Evolutionary conservation across 192 early-diverging fungal species (phyloP).

Genomic region (Coemansia sp.): DNA sequence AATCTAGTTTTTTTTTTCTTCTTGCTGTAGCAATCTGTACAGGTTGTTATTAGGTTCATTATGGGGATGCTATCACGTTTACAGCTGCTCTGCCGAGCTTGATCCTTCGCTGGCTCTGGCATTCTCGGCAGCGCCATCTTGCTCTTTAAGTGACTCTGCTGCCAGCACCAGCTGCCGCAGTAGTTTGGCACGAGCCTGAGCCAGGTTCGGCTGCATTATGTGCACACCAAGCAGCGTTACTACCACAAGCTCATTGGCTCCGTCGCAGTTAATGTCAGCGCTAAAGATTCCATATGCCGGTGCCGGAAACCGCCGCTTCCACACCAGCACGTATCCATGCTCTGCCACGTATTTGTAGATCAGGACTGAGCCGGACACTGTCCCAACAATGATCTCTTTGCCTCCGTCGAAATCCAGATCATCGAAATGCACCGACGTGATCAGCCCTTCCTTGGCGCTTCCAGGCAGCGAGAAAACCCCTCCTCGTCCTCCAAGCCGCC

Average conservation of each 20-base stretch:
- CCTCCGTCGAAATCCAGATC: constrained; percentile 39
- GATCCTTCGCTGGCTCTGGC: background rate
- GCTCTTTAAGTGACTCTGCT: background rate
- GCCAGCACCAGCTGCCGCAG: constrained; percentile 27
- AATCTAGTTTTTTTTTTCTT: too few relatives aligned
- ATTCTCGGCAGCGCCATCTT: background rate
- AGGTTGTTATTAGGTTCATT: too few relatives aligned
- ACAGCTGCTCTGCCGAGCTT: too few relatives aligned
- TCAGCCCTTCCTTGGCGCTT: constrained; percentile 39
- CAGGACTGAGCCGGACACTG: constrained; percentile 43
- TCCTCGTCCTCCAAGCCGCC: constrained; percentile 38
- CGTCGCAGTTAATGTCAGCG: constrained; percentile 51
- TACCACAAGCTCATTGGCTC: constrained; percentile 50
- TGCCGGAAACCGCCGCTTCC: constrained; percentile 47
- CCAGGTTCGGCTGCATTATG: constrained; percentile 50
- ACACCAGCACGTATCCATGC: constrained; percentile 43
- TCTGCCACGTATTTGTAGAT: constrained; percentile 42
- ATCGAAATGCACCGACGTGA: constrained; percentile 49
- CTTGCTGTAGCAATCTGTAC: too few relatives aligned
- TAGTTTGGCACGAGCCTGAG: constrained; percentile 31
- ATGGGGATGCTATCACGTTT: too few relatives aligned
- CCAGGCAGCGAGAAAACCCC: constrained; percentile 45
- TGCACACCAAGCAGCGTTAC: constrained; percentile 53
- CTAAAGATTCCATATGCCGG: constrained; percentile 46
- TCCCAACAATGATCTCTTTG: constrained; percentile 47